Conservation (phyloP, 257 asterid species). For the Euphrasia confusa region DNA sequence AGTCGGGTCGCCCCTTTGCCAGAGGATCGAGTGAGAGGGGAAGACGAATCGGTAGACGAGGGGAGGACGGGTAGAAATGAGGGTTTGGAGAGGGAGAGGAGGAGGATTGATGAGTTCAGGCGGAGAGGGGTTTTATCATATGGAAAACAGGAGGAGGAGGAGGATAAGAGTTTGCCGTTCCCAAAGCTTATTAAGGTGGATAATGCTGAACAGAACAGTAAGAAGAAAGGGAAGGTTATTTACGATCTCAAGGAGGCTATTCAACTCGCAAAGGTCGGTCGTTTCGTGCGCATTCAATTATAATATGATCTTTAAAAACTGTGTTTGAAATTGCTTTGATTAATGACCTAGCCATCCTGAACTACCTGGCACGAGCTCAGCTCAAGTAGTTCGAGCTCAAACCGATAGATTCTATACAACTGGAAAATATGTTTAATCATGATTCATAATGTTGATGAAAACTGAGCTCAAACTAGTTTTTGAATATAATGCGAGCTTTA, state of each 20-base stretch:
- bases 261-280: slow-evolving; percentile 73
- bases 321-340: background rate
- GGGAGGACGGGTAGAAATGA: slow-evolving; percentile 30
- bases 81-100: slow-evolving; percentile 63
- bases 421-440: too few relatives aligned
- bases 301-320: background rate
- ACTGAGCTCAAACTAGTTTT: too few relatives aligned
- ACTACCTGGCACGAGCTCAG: too few relatives aligned
- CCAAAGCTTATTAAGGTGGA: slow-evolving; percentile 62
- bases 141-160: slow-evolving; percentile 39
- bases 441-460: too few relatives aligned
- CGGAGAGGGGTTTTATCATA: slow-evolving; percentile 37
- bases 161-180: slow-evolving; percentile 40
- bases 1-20: slow-evolving; percentile 88
- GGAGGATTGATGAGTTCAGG: slow-evolving; percentile 44
- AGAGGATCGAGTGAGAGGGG: slow-evolving; percentile 45
- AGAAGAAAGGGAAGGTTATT: slow-evolving; percentile 54
- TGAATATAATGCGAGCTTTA: too few relatives aligned
- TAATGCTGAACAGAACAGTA: slow-evolving; percentile 24
- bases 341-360: too few relatives aligned
- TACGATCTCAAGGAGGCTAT: slow-evolving; percentile 93
- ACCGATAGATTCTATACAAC: too few relatives aligned
- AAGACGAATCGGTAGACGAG: slow-evolving; percentile 34
- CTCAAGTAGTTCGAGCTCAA: too few relatives aligned
- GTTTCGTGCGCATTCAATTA: background rate